phyloP scores from a whole-genome alignment of 1,284 basidiomycete genomes.

The Mycosarcoma maydis region DNA sequence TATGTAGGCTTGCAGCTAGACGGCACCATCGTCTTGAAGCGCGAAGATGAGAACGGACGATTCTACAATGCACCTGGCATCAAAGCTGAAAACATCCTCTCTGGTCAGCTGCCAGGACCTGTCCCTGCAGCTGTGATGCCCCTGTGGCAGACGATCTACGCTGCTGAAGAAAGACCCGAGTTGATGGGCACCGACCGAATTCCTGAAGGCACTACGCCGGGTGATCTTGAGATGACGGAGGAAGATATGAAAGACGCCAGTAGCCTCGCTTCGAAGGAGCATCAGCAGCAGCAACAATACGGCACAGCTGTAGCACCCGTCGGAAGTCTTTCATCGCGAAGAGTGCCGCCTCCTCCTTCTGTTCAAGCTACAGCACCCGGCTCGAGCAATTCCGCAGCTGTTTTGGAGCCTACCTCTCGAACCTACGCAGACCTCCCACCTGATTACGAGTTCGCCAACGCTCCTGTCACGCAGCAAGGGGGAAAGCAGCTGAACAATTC shows the following conservation, averaged over 20 bases:
- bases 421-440: conserved; percentile 39
- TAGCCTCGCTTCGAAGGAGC: conserved; percentile 27
- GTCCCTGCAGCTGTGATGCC: conserved; percentile 45
- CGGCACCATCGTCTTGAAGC: conserved; percentile 61
- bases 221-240: conserved; percentile 51
- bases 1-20: conserved; percentile 66
- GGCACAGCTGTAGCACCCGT: conserved; percentile 8
- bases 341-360: conserved; percentile 9
- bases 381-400: not conserved
- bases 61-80: conserved; percentile 56
- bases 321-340: conserved; percentile 15
- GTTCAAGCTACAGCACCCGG: not conserved
- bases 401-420: not conserved
- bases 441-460: conserved; percentile 47
- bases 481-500: conserved; percentile 26
- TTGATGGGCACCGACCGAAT: conserved; percentile 57
- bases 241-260: conserved; percentile 49
- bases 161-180: conserved; percentile 56
- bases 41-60: conserved; percentile 58
- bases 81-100: conserved; percentile 42
- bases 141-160: conserved; percentile 61
- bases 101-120: conserved; percentile 43
- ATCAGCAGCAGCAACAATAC: conserved; percentile 7
- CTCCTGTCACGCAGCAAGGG: conserved; percentile 28
- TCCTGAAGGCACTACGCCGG: conserved; percentile 51